These are phyloP conservation scores for Herpetomonas tarakana DNA, from an alignment of 208 protist species.

Conservation along the genomic window DNA sequence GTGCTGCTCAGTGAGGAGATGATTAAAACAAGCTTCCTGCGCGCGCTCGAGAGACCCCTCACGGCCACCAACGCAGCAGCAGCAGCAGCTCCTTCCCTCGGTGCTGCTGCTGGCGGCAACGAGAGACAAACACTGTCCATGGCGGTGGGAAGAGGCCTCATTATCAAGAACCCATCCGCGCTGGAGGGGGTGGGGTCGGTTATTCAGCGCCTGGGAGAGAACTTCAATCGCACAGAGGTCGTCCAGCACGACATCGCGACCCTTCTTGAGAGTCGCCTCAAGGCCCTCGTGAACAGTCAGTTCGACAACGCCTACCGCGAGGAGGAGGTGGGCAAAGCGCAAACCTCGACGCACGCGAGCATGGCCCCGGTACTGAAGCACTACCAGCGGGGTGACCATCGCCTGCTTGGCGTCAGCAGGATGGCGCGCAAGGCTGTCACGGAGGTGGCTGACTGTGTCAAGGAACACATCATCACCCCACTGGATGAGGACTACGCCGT, in stretches of 20 bases:
- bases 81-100: background rate
- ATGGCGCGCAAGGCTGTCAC: slow-evolving; percentile 28
- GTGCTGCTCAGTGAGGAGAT: slow-evolving; percentile 64
- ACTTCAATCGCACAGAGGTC: slow-evolving; percentile 73
- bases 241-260: slow-evolving; percentile 54
- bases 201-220: slow-evolving; percentile 72
- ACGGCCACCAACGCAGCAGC: background rate
- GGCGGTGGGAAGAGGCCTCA: slow-evolving; percentile 1
- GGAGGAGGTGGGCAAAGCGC: slow-evolving; percentile 50
- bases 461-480: slow-evolving; percentile 50
- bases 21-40: slow-evolving; percentile 66
- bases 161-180: slow-evolving; percentile 63
- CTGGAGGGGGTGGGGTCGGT: slow-evolving; percentile 57
- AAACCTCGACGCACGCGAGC: slow-evolving; percentile 13
- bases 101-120: background rate
- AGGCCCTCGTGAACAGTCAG: slow-evolving; percentile 30
- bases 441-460: slow-evolving; percentile 54
- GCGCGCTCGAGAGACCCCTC: slow-evolving; percentile 37
- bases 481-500: slow-evolving; percentile 80
- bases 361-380: slow-evolving; percentile 46
- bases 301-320: slow-evolving; percentile 58
- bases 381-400: slow-evolving; percentile 78
- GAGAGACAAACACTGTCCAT: background rate
- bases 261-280: slow-evolving; percentile 45
- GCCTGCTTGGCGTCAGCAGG: slow-evolving; percentile 47